Evolutionary conservation across 495 filamentous ascomycete genomes (phyloP).

Genomic region (Astrocystis sublimbata): DNA sequence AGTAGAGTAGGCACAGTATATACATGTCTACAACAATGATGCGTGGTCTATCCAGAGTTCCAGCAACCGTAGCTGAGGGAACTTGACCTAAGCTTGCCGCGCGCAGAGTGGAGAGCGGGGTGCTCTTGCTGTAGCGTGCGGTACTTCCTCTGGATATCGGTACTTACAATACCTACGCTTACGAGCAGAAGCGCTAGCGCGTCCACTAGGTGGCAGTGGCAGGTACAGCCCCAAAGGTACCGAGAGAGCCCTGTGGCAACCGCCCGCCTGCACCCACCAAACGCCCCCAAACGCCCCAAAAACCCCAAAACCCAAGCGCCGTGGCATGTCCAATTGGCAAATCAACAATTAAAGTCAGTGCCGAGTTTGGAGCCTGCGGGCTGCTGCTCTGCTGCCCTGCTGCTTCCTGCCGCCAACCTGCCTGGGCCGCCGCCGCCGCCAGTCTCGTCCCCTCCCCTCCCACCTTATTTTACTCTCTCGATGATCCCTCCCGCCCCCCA

Average conservation of each 20-base stretch:
- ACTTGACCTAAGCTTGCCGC: too few species aligned
- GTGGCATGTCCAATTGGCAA: slow-evolving; percentile 21
- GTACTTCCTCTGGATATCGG: too few species aligned
- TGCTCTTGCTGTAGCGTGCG: too few species aligned
- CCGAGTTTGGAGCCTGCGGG: slow-evolving; percentile 14
- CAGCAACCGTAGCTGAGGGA: too few species aligned
- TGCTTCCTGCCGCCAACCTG: too few species aligned
- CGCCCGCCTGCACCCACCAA: slow-evolving; percentile 5
- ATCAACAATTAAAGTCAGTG: slow-evolving; percentile 18
- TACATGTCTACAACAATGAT: too few species aligned
- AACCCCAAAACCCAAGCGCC: slow-evolving; percentile 17
- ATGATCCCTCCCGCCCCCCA: slow-evolving; percentile 18
- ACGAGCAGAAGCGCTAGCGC: background rate
- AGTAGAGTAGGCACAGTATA: background rate
- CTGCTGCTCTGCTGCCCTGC: too few species aligned
- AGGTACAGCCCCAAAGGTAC: slow-evolving; percentile 3
- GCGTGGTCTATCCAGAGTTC: too few species aligned
- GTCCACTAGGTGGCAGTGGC: too few species aligned
- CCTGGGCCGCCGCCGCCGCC: background rate
- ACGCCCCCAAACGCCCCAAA: too few species aligned
- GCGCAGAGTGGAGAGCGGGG: too few species aligned
- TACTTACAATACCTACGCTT: background rate
- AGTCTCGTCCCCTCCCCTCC: slow-evolving; percentile 13
- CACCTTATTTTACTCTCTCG: slow-evolving; percentile 12
- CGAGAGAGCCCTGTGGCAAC: too few species aligned